Percentiles rank a stretch among this genome's conserved stretches.
Evolutionary conservation across 495 filamentous ascomycete genomes (phyloP).

Genomic region (Podospora fimiseda): DNA sequence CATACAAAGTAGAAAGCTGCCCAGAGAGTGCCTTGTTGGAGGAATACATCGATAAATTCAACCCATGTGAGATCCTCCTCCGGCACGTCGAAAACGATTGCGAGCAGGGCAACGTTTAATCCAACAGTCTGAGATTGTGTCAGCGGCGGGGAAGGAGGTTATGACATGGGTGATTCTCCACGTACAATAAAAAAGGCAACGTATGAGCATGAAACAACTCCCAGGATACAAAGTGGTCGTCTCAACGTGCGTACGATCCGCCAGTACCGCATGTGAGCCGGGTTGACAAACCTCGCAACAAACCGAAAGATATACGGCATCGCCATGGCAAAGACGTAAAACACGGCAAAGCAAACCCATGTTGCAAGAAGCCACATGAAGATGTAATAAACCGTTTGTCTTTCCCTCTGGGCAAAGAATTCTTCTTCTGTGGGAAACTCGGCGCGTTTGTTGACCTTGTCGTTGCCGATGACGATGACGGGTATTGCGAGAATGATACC

Average conservation of each 20-base stretch:
- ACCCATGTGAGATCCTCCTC: constrained; percentile 5
- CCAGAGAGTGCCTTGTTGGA: constrained; percentile 22
- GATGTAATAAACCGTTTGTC: constrained; percentile 16
- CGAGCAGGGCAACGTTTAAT: constrained; percentile 1
- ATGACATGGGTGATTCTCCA: not conserved
- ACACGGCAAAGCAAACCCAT: constrained; percentile 17
- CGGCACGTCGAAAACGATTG: constrained; percentile 5
- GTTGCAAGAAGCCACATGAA: constrained; percentile 17
- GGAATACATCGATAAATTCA: constrained; percentile 18
- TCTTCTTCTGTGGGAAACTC: not conserved
- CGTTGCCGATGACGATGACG: constrained; percentile 8
- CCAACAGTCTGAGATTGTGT: constrained; percentile 9
- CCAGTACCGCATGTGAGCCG: constrained; percentile 25
- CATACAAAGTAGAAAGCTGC: constrained; percentile 53
- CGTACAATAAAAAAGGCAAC: constrained; percentile 12
- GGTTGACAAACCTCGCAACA: constrained; percentile 23
- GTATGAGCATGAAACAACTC: constrained; percentile 11
- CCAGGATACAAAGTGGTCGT: constrained; percentile 16
- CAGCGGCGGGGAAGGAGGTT: not conserved
- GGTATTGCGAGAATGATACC: constrained; percentile 13
- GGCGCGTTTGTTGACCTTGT: constrained; percentile 6
- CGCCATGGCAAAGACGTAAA: constrained; percentile 10
- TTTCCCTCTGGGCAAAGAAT: constrained; percentile 4
- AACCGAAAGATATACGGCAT: constrained; percentile 26
- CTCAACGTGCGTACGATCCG: constrained; percentile 18